phyloP scores from a whole-genome alignment of 805 yeast species.

The Cyberlindnera americana region DNA sequence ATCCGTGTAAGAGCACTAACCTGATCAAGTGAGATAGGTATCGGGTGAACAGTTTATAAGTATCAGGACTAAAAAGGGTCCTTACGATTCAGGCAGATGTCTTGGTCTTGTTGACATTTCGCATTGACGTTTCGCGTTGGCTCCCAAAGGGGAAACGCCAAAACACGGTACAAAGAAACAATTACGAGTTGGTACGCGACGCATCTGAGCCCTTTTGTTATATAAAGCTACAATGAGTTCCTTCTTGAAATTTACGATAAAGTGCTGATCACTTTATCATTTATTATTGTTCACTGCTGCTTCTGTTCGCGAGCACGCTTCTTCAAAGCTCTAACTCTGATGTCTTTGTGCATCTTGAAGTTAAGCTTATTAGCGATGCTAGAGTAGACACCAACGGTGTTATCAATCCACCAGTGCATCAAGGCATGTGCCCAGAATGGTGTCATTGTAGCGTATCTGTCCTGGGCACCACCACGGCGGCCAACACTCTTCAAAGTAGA shows the following conservation, averaged over 20 bases:
- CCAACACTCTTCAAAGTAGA: conserved; percentile 69
- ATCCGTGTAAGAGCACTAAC: no score
- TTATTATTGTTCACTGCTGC: conserved; percentile 20
- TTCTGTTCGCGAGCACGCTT: conserved; percentile 52
- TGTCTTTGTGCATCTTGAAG: conserved; percentile 70
- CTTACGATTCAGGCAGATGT: background rate
- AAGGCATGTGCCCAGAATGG: conserved; percentile 95
- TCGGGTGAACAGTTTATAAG: no score
- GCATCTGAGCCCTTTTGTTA: background rate
- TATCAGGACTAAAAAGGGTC: no score
- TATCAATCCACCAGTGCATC: conserved; percentile 78
- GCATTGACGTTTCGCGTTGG: conserved; percentile 12
- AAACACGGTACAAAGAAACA: conserved; percentile 3
- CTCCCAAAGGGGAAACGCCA: conserved; percentile 10
- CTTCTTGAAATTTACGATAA: no score
- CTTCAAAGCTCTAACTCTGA: conserved; percentile 77
- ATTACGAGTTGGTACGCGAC: background rate
- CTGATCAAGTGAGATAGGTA: no score
- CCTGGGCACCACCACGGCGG: conserved; percentile 89
- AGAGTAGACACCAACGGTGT: conserved; percentile 79
- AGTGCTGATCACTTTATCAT: no score
- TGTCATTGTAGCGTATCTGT: conserved; percentile 77
- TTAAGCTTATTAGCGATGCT: conserved; percentile 65
- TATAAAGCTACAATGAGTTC: background rate
- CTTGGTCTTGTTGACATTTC: background rate